phyloP scores from a whole-genome alignment of 2,329 filamentous ascomycete genomes.

The Zalaria sp. region DNA sequence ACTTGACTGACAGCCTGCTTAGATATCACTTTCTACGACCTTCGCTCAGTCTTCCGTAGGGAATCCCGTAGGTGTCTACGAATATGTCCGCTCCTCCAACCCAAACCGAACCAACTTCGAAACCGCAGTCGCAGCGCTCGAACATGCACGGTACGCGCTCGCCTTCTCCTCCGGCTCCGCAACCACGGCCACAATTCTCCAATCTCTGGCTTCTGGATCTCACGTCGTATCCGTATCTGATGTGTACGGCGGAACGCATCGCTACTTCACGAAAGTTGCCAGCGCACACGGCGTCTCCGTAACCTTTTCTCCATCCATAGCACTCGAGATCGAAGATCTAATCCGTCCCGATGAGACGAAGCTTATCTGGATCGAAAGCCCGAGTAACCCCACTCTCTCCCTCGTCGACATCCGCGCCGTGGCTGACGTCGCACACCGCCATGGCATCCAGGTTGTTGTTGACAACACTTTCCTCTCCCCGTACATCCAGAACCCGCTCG shows the following conservation, averaged over 20 bases:
- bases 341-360: conserved; percentile 74
- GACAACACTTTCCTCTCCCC: conserved; percentile 98
- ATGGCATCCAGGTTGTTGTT: conserved; percentile 89
- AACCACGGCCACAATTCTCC: conserved; percentile 83
- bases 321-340: conserved; percentile 70
- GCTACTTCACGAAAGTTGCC: conserved; percentile 97
- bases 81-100: conserved; percentile 89
- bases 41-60: conserved; percentile 87
- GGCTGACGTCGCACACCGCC: conserved; percentile 66
- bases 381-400: conserved; percentile 85
- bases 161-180: conserved; percentile 92
- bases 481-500: conserved; percentile 91
- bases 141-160: conserved; percentile 83
- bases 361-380: conserved; percentile 92
- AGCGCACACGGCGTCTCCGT: conserved; percentile 87
- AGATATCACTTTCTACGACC: conserved; percentile 91
- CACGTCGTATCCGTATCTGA: conserved; percentile 96
- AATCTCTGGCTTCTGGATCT: conserved; percentile 77
- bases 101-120: conserved; percentile 95
- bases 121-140: conserved; percentile 75
- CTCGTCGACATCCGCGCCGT: conserved; percentile 88
- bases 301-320: conserved; percentile 86
- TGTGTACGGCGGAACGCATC: conserved; percentile 93
- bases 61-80: conserved; percentile 73
- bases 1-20: not conserved